Conservation (phyloP, 805 yeast species). For the Candida ponderosae region DNA sequence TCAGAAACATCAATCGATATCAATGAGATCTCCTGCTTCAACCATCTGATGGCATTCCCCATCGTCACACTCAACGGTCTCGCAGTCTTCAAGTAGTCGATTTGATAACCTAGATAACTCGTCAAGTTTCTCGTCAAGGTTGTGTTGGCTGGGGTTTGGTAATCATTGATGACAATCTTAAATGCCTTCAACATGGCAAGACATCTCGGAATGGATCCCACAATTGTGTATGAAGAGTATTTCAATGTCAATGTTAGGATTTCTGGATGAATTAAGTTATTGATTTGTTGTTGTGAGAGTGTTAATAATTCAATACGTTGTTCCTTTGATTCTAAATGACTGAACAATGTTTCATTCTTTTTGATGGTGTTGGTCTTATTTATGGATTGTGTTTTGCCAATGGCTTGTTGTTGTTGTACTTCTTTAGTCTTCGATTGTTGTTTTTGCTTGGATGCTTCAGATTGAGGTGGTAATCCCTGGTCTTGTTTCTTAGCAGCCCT, state of each 20-base stretch:
- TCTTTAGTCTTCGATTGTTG: constrained; percentile 22
- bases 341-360: constrained; percentile 49
- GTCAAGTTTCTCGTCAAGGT: constrained; percentile 85
- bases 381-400: constrained; percentile 39
- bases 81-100: constrained; percentile 83
- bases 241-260: constrained; percentile 72
- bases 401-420: constrained; percentile 29
- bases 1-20: constrained; percentile 62
- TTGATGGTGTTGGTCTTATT: constrained; percentile 45
- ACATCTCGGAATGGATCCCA: constrained; percentile 86
- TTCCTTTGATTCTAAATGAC: constrained; percentile 74
- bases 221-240: constrained; percentile 75
- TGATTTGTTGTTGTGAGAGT: constrained; percentile 13
- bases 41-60: constrained; percentile 98
- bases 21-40: constrained; percentile 85
- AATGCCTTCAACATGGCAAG: constrained; percentile 80
- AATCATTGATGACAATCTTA: constrained; percentile 69
- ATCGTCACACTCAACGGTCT: constrained; percentile 87
- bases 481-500: constrained; percentile 82
- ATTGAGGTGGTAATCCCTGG: constrained; percentile 41
- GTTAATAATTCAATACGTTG: constrained; percentile 43
- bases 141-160: constrained; percentile 77
- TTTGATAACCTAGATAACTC: constrained; percentile 81
- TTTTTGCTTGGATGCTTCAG: constrained; percentile 27
- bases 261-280: constrained; percentile 74